Evolutionary conservation across 1,284 basidiomycete species (phyloP), one percentile per base, ranked within the genome.

Genomic region (Cystobasidium sp.): DNA sequence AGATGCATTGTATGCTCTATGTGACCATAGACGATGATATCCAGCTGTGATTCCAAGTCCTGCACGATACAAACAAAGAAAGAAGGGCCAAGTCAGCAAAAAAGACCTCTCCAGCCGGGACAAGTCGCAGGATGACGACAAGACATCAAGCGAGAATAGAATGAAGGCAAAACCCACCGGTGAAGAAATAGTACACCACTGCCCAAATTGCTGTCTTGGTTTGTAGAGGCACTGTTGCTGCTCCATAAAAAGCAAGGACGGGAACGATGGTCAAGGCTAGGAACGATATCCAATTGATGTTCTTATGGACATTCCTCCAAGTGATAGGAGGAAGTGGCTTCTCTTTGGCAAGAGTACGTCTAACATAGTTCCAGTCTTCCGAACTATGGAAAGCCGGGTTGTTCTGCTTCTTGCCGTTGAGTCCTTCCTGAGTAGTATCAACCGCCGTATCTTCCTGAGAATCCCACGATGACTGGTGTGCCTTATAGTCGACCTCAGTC

Each of bases 1-100:
- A 0, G 89, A 88, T n/a, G 93, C 94, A 81, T 94, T 96, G 83
- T 94, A 96, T 0, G 91, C 86, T 67, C 93, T 88, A 81, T 97
- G 94, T 3, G 94, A 90, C 93, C 93, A 96, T 0, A 95, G 86
- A 75, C 94, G 89, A 81, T 97, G 94, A 84, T 95, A 97, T 14
- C 94, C 94, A 14, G 89, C 88, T 0, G 84, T 86, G 79, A 86
- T 86, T 77, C 85, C 92, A 58, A 95, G 86, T 1, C 31, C 31
- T 31, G 31, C 31, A 31, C 5, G 31, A 31, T n/a, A n/a, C n/a
- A n/a, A n/a, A n/a, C n/a, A n/a, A n/a, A n/a, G n/a, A n/a, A n/a
- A n/a, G n/a, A n/a, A n/a, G n/a, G n/a, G n/a, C n/a, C n/a, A n/a
- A n/a, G n/a, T n/a, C n/a, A n/a, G n/a, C n/a, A n/a, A n/a, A n/a